These are phyloP conservation scores for Pholiota adiposa DNA, from an alignment of 1,284 basidiomycete species.

Conservation along the genomic window DNA sequence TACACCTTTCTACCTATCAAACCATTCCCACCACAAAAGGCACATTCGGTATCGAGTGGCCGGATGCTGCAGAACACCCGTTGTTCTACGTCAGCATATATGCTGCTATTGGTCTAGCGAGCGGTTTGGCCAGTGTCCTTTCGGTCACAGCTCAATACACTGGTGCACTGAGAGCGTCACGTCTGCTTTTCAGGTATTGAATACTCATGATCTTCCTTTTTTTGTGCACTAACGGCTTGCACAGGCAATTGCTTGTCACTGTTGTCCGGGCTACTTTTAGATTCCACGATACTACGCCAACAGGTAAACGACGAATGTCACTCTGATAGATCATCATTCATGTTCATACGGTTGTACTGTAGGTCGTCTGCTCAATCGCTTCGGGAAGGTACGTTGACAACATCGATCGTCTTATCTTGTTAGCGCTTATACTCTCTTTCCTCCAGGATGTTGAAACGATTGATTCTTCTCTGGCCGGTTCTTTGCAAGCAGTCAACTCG, in stretches of 20 bases:
- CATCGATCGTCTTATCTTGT: too few species aligned
- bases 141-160: conserved; percentile 60
- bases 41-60: conserved; percentile 35
- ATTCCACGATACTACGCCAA: conserved; percentile 50
- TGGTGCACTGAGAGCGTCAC: conserved; percentile 63
- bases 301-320: conserved; percentile 33
- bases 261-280: conserved; percentile 65
- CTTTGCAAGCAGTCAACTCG: conserved; percentile 73
- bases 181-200: conserved; percentile 56
- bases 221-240: conserved; percentile 4
- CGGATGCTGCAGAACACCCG: conserved; percentile 55
- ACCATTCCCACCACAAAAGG: conserved; percentile 23
- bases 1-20: conserved; percentile 30
- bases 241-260: conserved; percentile 49
- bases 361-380: conserved; percentile 69
- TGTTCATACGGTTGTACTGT: neutral
- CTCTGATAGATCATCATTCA: neutral
- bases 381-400: conserved; percentile 52
- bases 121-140: conserved; percentile 48
- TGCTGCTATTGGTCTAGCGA: conserved; percentile 54
- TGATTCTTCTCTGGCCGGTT: conserved; percentile 70
- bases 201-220: neutral
- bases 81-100: conserved; percentile 70
- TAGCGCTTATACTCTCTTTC: too few species aligned
- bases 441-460: conserved; percentile 77